Percentiles rank a stretch among this genome's conserved stretches.
These are phyloP conservation scores for Talaromyces sp. DNA, from an alignment of 2,329 filamentous ascomycete genomes.

Conservation along the genomic window DNA sequence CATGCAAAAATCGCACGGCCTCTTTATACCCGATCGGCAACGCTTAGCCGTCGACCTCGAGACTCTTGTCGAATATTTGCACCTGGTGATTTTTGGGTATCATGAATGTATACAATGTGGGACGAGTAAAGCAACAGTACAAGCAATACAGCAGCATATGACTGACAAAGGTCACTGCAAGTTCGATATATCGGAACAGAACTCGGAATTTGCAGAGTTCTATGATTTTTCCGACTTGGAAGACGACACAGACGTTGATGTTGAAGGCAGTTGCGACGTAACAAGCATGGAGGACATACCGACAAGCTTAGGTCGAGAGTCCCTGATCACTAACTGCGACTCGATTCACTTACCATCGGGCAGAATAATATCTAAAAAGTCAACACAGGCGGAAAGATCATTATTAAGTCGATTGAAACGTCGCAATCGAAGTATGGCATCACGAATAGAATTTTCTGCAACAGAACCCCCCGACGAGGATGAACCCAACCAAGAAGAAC, in stretches of 20 bases:
- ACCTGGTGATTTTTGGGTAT: constrained; percentile 16
- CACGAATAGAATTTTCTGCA: constrained; percentile 1
- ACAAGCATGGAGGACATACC: neutral
- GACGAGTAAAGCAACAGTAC: constrained; percentile 7
- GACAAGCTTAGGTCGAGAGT: neutral
- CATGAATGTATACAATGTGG: constrained; percentile 16
- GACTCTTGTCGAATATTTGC: constrained; percentile 13
- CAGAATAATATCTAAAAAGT: constrained; percentile 11
- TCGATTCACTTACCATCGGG: constrained; percentile 15
- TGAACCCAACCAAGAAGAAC: neutral
- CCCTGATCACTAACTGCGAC: neutral
- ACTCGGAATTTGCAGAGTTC: constrained; percentile 14
- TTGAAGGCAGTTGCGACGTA: neutral
- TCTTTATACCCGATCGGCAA: constrained; percentile 14
- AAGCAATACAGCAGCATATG: constrained; percentile 17
- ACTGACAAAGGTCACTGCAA: constrained; percentile 12
- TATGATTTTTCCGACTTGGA: constrained; percentile 5
- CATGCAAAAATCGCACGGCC: constrained; percentile 15
- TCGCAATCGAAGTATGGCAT: neutral
- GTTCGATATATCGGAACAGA: constrained; percentile 11
- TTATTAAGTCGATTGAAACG: neutral
- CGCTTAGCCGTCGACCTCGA: constrained; percentile 14
- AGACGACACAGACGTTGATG: neutral
- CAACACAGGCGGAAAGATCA: constrained; percentile 3
- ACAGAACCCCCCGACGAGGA: neutral